Evolutionary conservation across 345 rosid genomes (phyloP), one percentile per base, ranked within the genome.

Genomic region (Abelmoschus esculentus): DNA sequence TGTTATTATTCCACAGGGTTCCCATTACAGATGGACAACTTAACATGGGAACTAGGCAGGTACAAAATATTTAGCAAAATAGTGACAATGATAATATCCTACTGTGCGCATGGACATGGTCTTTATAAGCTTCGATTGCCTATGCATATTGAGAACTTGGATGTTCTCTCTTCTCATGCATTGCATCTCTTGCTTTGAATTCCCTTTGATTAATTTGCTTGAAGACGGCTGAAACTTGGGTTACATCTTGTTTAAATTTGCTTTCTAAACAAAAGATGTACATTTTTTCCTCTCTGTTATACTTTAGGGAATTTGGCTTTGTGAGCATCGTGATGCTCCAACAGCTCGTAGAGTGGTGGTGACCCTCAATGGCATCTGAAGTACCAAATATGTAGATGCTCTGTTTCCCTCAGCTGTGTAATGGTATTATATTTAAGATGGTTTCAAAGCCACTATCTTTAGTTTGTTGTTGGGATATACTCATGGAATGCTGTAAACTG

Each of bases 41-140:
- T 34, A 89, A 86, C 77, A 87, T 93, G 89, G 98, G 97, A 76
- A 89, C 91, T 44, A 91, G 98, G 98, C 97, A 93, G 98, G 97
- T 89, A 68, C 28, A 69, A 31, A 10, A 9, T 52, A 31, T 50
- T 26, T 26, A 8, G 22, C 40, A 6, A 36, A 65, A 13, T 44
- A 64, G 14, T 44, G 11, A 28, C 38, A 14, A 46, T 46, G 55
- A 46, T 46, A 38, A 44, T 38, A 38, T 64, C 12, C 11, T 13
- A 13, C 12, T 46, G 36, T 65, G n/a, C n/a, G n/a, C n/a, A n/a
- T n/a, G 17, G 1, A 3, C 13, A 6, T 13, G 54, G 31, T 40
- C 50, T 18, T 66, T 46, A 46, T 29, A 18, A 15, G 36, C 55
- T 29, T 50, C 31, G 56, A 22, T 14, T 46, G 69, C 4, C 69